Evolutionary conservation across 441 rosid genomes (phyloP).

Genomic region (Mallotus repandus): DNA sequence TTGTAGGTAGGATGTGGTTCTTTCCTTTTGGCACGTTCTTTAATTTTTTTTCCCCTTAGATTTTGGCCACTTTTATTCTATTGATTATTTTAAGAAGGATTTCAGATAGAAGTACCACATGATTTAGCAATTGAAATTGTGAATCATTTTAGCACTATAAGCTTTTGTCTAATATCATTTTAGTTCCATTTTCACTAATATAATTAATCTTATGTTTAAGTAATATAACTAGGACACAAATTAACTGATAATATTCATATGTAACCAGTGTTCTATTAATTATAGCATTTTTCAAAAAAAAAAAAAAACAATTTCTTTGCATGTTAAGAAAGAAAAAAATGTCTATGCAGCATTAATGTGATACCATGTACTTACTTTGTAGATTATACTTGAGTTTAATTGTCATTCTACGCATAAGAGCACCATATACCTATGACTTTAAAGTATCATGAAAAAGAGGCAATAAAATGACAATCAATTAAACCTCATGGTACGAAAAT

Average conservation of each 20-base stretch:
- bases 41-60: background rate
- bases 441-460: background rate
- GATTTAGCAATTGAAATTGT: background rate
- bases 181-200: background rate
- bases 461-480: background rate
- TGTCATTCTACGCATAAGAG: too few relatives aligned
- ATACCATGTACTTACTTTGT: too few relatives aligned
- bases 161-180: too few relatives aligned
- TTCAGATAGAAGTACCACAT: background rate
- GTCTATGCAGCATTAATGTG: too few relatives aligned
- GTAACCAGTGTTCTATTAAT: background rate
- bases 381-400: too few relatives aligned
- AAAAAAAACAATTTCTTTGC: background rate
- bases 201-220: background rate
- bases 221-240: background rate
- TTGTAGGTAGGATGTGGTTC: conserved; percentile 69
- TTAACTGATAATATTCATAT: background rate
- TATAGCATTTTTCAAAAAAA: background rate
- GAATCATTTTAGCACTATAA: background rate
- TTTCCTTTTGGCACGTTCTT: conserved; percentile 4
- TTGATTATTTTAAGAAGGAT: background rate
- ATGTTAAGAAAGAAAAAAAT: background rate
- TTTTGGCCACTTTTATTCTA: conserved; percentile 5
- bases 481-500: background rate
- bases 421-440: too few relatives aligned